Base-by-base conservation (phyloP, 2,329 filamentous ascomycete genomes). In the Diaporthe vaccinii region DNA sequence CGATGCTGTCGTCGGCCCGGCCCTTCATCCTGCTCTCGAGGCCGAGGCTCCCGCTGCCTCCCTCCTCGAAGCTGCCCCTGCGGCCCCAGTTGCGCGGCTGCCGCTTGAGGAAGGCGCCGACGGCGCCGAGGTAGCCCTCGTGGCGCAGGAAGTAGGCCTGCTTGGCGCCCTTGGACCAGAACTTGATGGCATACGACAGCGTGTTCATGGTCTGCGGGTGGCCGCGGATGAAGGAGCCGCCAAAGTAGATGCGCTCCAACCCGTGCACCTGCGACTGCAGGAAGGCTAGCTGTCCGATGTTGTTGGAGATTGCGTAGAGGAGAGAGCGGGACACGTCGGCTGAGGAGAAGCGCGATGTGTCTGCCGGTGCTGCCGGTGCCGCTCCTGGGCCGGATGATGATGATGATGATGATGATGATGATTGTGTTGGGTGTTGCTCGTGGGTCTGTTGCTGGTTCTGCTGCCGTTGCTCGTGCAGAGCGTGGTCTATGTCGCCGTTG, bases 191-290 rank as follows among this genome's bases (percentile, higher is more conserved):
- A 82, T 98, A 99, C 73, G 94, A 96, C 14, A 99, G 88, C 0
- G 97, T 98, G 84, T 98, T 98, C 91, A 99, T 99, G 17, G 97
- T 99, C 85, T 98, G 97, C 22, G 94, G 92, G 84, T 99, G 97
- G 55, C 97, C 97, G 57, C 97, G 93, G 82, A 99, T 98, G 83
- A 98, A 99, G 9, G 94, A 97, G 34, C 97, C 97, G 31, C 97
- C 97, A 84, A 99, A 99, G 86, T 99, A 99, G 76, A 99, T 98
- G 81, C 96, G 92, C 77, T 94, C 93, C 36, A 98, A 88, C 61
- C 93, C 91, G 85, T 99, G 96, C 82, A 98, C 97, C 83, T 98
- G 96, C 8, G 95, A 97, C 82, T 98, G 97, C n/a, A 99, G 88
- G 83, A 97, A 98, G 58, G 97, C 95, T 80, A 99, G 98, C 86